These are phyloP conservation scores for Creolimax fragrantissima DNA, from an alignment of 78 protist species.

Conservation along the genomic window DNA sequence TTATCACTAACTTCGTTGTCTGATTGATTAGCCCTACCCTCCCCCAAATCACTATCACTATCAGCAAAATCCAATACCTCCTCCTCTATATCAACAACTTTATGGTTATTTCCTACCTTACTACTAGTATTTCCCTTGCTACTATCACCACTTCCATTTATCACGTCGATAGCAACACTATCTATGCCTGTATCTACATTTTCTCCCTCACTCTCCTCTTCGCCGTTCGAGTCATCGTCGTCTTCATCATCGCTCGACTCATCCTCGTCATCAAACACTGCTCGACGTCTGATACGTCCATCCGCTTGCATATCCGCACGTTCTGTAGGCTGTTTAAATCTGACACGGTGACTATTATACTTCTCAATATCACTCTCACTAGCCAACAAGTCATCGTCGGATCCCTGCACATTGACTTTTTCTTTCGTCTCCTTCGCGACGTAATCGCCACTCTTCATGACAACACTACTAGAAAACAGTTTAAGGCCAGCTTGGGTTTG, in stretches of 20 bases:
- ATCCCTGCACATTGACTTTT: constrained; percentile 37
- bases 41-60: constrained; percentile 7
- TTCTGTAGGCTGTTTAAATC: not conserved
- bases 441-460: not conserved
- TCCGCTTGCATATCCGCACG: not conserved
- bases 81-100: not conserved
- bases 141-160: not conserved
- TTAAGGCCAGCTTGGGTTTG: constrained; percentile 31
- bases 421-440: constrained; percentile 12
- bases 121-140: not conserved
- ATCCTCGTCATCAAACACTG: constrained; percentile 27
- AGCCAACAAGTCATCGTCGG: constrained; percentile 26
- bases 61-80: not conserved
- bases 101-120: not conserved
- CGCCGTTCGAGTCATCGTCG: not conserved
- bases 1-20: not conserved
- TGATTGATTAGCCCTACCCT: not conserved
- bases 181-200: not conserved
- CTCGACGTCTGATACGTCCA: constrained; percentile 7
- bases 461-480: constrained; percentile 13
- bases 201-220: not conserved
- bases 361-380: constrained; percentile 38
- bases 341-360: not conserved
- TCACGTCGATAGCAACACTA: too few relatives aligned
- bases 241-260: not conserved